Conservation (phyloP, 441 rosid species). For the Bruguiera hainesii region DNA sequence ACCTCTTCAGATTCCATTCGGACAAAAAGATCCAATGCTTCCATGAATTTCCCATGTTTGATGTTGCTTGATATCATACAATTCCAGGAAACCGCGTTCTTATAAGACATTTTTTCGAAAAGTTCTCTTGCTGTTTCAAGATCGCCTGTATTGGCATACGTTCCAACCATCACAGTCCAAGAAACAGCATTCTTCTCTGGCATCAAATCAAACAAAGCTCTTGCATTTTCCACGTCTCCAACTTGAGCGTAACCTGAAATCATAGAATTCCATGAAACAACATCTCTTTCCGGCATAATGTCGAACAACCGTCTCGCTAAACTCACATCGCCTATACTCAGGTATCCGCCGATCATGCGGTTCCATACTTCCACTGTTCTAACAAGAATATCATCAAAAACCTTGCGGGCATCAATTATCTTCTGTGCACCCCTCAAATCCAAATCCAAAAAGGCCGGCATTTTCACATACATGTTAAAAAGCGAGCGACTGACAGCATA, state of each 20-base stretch:
- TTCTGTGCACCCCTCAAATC: not conserved
- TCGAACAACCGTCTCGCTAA: slow-evolving; percentile 51
- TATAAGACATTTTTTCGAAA: slow-evolving; percentile 24
- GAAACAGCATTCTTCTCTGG: slow-evolving; percentile 34
- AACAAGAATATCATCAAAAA: slow-evolving; percentile 62
- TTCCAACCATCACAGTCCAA: slow-evolving; percentile 28
- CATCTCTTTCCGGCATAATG: slow-evolving; percentile 58
- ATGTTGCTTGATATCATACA: slow-evolving; percentile 21
- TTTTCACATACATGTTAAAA: slow-evolving; percentile 26
- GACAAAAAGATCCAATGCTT: slow-evolving; percentile 22
- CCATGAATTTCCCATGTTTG: slow-evolving; percentile 12
- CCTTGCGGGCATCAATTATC: slow-evolving; percentile 40
- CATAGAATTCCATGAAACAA: slow-evolving; percentile 63
- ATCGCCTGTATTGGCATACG: slow-evolving; percentile 20
- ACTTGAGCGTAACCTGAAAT: slow-evolving; percentile 25
- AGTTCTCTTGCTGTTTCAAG: slow-evolving; percentile 20
- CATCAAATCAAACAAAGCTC: slow-evolving; percentile 13
- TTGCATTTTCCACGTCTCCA: slow-evolving; percentile 7
- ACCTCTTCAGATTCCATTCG: slow-evolving; percentile 24
- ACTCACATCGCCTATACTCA: slow-evolving; percentile 45
- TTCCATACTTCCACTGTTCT: slow-evolving; percentile 65
- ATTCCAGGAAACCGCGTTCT: slow-evolving; percentile 33
- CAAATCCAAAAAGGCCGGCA: not conserved
- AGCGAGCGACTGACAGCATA: slow-evolving; percentile 23
- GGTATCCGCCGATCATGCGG: slow-evolving; percentile 52